Evolutionary conservation across 2,329 filamentous ascomycete genomes (phyloP).

Genomic region (Bimuria novae-zelandiae): DNA sequence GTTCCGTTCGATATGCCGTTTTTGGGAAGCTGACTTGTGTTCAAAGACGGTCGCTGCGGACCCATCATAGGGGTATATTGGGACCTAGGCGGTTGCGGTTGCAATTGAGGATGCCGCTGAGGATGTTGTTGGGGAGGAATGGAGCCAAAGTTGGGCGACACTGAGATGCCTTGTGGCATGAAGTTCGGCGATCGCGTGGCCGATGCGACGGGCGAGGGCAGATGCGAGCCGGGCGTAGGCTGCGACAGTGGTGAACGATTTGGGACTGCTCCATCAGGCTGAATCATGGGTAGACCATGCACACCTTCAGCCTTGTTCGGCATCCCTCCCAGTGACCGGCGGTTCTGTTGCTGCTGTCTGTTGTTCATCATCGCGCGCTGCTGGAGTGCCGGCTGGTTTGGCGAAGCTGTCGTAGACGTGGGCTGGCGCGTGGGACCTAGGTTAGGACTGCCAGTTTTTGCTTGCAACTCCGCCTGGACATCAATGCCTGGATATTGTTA

Average conservation of each 20-base stretch:
- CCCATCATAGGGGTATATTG: conserved; percentile 52
- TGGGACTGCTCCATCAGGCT: conserved; percentile 47
- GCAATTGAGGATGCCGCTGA: conserved; percentile 52
- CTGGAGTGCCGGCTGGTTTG: conserved; percentile 66
- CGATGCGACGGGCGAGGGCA: conserved; percentile 65
- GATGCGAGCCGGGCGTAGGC: conserved; percentile 81
- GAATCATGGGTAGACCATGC: conserved; percentile 48
- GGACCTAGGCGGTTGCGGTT: conserved; percentile 54
- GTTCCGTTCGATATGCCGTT: conserved; percentile 45
- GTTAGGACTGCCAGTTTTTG: conserved; percentile 87
- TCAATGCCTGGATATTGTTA: conserved; percentile 72
- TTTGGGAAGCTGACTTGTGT: conserved; percentile 42
- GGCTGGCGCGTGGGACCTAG: conserved; percentile 65
- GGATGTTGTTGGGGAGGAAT: conserved; percentile 56
- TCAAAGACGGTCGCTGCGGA: conserved; percentile 45
- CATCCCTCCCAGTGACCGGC: conserved; percentile 75
- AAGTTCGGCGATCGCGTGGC: conserved; percentile 65
- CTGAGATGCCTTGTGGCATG: conserved; percentile 61
- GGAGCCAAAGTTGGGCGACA: conserved; percentile 63
- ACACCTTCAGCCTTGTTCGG: conserved; percentile 65
- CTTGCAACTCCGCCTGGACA: conserved; percentile 91
- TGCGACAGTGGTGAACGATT: conserved; percentile 73
- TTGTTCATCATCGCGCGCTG: conserved; percentile 82
- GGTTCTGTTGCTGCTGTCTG: conserved; percentile 67
- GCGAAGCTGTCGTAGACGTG: conserved; percentile 61